A percentile compares a stretch with the other conserved stretches of the same genome.
phyloP scores from a whole-genome alignment of 345 rosid species.

The Firmiana major region DNA sequence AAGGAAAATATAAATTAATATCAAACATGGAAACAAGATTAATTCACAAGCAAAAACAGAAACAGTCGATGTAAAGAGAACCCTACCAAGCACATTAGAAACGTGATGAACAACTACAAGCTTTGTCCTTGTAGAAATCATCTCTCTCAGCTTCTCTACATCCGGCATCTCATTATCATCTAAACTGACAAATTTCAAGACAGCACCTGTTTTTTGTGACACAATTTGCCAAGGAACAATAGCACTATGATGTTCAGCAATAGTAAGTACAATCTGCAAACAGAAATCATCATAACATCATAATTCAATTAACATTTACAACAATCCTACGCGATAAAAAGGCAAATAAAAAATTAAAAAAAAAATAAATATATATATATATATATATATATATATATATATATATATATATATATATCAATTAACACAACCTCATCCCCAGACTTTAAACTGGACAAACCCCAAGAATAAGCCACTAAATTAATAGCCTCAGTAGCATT shows the following conservation, averaged over 20 bases:
- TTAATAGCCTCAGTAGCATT: slow-evolving; percentile 98
- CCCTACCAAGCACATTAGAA: slow-evolving; percentile 79
- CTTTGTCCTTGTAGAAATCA: slow-evolving; percentile 66
- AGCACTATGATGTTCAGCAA: slow-evolving; percentile 92
- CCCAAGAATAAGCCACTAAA: slow-evolving; percentile 89
- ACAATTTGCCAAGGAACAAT: slow-evolving; percentile 98
- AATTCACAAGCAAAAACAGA: neutral
- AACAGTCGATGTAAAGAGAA: neutral
- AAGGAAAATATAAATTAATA: neutral
- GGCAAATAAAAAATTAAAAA: neutral
- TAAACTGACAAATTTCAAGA: slow-evolving; percentile 59
- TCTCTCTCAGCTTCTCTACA: slow-evolving; percentile 42
- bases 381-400: too few relatives aligned
- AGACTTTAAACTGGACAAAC: slow-evolving; percentile 58
- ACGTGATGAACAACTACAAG: slow-evolving; percentile 86
- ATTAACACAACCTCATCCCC: slow-evolving; percentile 65
- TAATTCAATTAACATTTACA: neutral
- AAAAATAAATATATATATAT: too few relatives aligned
- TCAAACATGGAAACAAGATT: neutral
- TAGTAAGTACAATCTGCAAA: slow-evolving; percentile 61
- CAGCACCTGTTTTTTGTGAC: slow-evolving; percentile 73
- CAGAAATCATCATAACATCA: slow-evolving; percentile 16
- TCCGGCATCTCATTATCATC: slow-evolving; percentile 68
- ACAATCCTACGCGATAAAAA: neutral
- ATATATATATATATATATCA: too few relatives aligned